A percentile compares a stretch with the other conserved stretches of the same genome.
Conservation (phyloP, 257 asterid genomes). For the Marsdenia floribunda region DNA sequence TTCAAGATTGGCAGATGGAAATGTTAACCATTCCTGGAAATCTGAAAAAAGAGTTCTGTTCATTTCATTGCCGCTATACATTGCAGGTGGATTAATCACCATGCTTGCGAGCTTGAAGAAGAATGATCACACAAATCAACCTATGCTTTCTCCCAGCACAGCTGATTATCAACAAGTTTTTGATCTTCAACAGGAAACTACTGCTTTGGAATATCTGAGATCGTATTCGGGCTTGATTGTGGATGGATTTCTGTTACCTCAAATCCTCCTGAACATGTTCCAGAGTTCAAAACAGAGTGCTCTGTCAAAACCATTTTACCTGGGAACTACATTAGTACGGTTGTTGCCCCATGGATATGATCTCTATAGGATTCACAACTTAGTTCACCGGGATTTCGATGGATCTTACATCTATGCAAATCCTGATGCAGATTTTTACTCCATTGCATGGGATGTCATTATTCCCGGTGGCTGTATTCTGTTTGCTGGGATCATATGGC, state of each 20-base stretch:
- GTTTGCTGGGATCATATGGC: slow-evolving; percentile 41
- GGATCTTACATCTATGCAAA: slow-evolving; percentile 55
- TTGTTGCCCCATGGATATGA: slow-evolving; percentile 65
- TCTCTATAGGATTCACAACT: slow-evolving; percentile 46
- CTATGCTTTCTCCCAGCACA: too few species aligned
- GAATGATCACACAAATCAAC: slow-evolving; percentile 4
- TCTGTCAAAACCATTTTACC: slow-evolving; percentile 37
- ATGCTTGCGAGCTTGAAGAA: slow-evolving; percentile 32
- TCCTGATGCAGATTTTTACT: slow-evolving; percentile 54
- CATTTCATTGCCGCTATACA: slow-evolving; percentile 29
- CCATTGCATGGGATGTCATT: slow-evolving; percentile 62
- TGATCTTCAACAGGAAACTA: neutral
- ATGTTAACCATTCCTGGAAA: slow-evolving; percentile 19
- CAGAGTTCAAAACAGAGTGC: slow-evolving; percentile 32
- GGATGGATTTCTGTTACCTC: slow-evolving; percentile 69
- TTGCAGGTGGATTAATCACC: slow-evolving; percentile 36
- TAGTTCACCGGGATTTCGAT: slow-evolving; percentile 16
- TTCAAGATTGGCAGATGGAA: slow-evolving; percentile 22
- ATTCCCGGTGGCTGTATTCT: slow-evolving; percentile 46
- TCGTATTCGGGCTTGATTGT: slow-evolving; percentile 53
- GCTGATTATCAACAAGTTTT: neutral
- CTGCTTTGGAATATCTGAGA: slow-evolving; percentile 42
- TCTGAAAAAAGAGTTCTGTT: slow-evolving; percentile 30
- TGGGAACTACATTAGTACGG: slow-evolving; percentile 50
- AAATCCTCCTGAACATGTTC: slow-evolving; percentile 43